A percentile compares a stretch with the other conserved stretches of the same genome.
phyloP scores from a whole-genome alignment of 805 yeast genomes.

The Hanseniaspora lachancei region DNA sequence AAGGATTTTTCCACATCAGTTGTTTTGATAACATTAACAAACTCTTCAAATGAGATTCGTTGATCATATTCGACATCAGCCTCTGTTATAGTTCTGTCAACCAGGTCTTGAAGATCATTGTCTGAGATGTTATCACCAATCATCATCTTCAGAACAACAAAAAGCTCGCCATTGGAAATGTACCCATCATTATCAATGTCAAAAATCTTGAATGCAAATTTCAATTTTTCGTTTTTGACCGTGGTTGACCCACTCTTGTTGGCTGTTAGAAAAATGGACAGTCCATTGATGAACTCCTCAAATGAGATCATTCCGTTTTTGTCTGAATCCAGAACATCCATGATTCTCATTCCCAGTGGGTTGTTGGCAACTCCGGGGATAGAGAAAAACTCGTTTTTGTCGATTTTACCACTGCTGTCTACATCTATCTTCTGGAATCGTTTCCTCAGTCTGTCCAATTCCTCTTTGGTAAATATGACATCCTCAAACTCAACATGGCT shows the following conservation, averaged over 20 bases:
- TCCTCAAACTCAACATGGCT: slow-evolving; percentile 66
- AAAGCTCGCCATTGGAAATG: slow-evolving; percentile 90
- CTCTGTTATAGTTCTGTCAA: slow-evolving; percentile 92
- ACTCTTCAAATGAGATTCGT: slow-evolving; percentile 72
- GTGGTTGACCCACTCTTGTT: slow-evolving; percentile 53
- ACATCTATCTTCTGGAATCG: slow-evolving; percentile 91
- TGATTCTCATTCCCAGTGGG: slow-evolving; percentile 77
- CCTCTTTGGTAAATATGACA: slow-evolving; percentile 78
- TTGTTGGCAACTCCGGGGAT: slow-evolving; percentile 87
- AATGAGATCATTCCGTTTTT: slow-evolving; percentile 89
- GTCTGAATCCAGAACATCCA: slow-evolving; percentile 90
- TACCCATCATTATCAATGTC: slow-evolving; percentile 93
- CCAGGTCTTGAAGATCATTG: slow-evolving; percentile 83
- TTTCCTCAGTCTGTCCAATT: slow-evolving; percentile 78
- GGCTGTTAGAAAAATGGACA: slow-evolving; percentile 77
- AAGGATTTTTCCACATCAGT: slow-evolving; percentile 48
- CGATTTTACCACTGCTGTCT: slow-evolving; percentile 85
- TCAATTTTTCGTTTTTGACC: slow-evolving; percentile 26
- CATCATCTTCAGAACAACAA: slow-evolving; percentile 87
- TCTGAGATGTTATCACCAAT: slow-evolving; percentile 84
- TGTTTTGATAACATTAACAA: slow-evolving; percentile 47
- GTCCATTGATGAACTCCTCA: slow-evolving; percentile 79
- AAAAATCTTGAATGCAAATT: slow-evolving; percentile 83
- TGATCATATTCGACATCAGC: slow-evolving; percentile 85
- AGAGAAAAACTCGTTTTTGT: slow-evolving; percentile 74